Evolutionary conservation across 345 rosid genomes (phyloP).

Genomic region (Salix koriyanagi): DNA sequence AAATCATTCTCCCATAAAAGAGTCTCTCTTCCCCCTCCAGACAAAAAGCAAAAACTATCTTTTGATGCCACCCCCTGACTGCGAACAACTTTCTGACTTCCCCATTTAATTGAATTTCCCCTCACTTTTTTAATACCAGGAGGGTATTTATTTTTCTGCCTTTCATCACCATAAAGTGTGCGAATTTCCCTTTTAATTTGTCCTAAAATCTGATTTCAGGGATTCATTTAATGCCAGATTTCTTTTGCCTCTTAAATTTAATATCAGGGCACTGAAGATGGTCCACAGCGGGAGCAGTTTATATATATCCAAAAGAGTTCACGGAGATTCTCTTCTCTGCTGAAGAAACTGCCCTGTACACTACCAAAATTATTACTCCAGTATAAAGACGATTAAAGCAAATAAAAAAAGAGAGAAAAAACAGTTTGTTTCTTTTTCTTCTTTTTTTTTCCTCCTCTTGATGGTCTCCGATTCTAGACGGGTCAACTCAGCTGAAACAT

Average conservation of each 20-base stretch:
- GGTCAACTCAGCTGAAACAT: not conserved
- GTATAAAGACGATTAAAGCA: constrained; percentile 19
- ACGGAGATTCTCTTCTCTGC: not conserved
- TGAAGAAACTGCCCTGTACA: constrained; percentile 37
- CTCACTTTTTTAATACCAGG: no score
- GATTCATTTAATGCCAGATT: not conserved
- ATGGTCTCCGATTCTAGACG: not conserved
- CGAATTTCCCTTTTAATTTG: no score
- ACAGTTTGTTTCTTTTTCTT: not conserved
- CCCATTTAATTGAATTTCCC: no score
- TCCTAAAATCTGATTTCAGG: no score
- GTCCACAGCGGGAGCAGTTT: not conserved
- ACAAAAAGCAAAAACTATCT: not conserved
- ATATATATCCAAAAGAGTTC: not conserved
- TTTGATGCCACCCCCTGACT: not conserved
- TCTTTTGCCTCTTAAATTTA: not conserved
- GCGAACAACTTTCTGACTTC: no score
- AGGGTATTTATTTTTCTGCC: no score
- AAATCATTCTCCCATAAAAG: no score
- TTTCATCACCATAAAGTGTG: no score
- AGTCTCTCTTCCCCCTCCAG: no score
- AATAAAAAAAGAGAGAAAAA: not conserved
- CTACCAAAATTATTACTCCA: constrained; percentile 40
- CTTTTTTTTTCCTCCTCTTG: not conserved
- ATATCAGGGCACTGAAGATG: no score